Evolutionary conservation across 2,329 filamentous ascomycete species (phyloP), one percentile per base, ranked within the genome.

Genomic region (Colletotrichum sublineola): DNA sequence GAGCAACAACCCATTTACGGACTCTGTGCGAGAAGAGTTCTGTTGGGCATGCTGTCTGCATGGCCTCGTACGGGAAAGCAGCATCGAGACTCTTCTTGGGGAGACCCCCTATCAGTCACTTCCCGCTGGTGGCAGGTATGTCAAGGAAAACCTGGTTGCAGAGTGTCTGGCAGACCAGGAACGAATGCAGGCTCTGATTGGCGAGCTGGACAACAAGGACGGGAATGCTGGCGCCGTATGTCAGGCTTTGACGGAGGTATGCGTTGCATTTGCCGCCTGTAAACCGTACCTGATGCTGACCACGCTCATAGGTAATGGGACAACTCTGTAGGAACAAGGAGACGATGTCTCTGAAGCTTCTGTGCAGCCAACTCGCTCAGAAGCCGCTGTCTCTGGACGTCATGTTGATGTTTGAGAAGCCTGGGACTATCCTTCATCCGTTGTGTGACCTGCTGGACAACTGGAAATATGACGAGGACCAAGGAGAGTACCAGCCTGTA

Each of bases 1-100:
- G 85, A 87, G 84, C 71, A 87, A 84, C 71, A 89, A 87, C 69
- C 86, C 86, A 0, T 87, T 89, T 68, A 89, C 88, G 0, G 88
- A 90, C 69, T 89, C 86, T 53, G 87, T 89, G 12, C 84, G 88
- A 20, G 88, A 90, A 71, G 88, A 98, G 73, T 98, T 98, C 75
- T 89, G 97, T 52, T 96, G 97, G 75, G 92, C 96, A 0, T 99
- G 96, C 79, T 94, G 94, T 67, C 86, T 98, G 50, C 95, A 98
- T 80, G 91, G 91, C 0, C 85, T 99, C n/a, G 91, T 98, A 33
- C 89, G 91, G 0, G 91, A 95, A 75, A 87, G 90, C 44, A 93
- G 92, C 62, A 93, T 97, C 20, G 91, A 96, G 78, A 89, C 89
- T 5, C 88, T 99, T 12, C 84, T 98, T 2, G 95, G 94, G 5